Evolutionary conservation across 164 flowering plant genomes (phyloP), one percentile per base, ranked within the genome.

Genomic region (Saururus chinensis): DNA sequence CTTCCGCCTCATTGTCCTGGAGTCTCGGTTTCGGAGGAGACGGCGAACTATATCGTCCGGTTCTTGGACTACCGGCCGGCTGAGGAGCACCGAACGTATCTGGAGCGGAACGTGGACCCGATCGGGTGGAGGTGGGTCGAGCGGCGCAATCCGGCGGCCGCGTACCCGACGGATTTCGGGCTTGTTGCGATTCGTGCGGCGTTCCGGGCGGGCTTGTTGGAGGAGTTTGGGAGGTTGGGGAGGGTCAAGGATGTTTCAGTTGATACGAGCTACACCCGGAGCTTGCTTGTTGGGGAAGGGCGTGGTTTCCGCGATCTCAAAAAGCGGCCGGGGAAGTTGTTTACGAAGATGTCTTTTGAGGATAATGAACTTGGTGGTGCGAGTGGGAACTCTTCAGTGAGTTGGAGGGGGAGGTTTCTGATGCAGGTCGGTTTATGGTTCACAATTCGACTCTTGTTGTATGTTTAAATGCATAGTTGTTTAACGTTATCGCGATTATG

Each of bases 311-410:
- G 65, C 14, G 77, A 79, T 64, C 92, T 77, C 51, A 76, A 76
- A 74, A 93, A 88, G 81, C 80, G 85, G 57, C 88, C 91, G 0
- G 99, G 99, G 59, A 93, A 93, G 86, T 79, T 90, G 2, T 85
- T 93, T 58, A 87, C 96, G 16, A 64, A 85, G 0, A 86, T 90
- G 95, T 90, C 97, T 6, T 85, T 83, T 68, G 63, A 68, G 25
- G 96, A 48, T 24, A 81, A 71, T 16, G 57, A 41, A 55, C 45
- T 61, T 57, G 74, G 73, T 30, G 37, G 37, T 30, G 37, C 37
- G 37, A 30, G 37, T 30, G 37, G 37, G 62, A 79, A 83, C 74
- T 69, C 71, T 19, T 68, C 82, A 17, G 64, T 85, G 48, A 70
- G 57, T 60, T 89, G 82, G 85, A 62, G 71, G 13, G 79, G 97